phyloP scores from a whole-genome alignment of 768 basidiomycete species.

The Phylloporus arenicola region DNA sequence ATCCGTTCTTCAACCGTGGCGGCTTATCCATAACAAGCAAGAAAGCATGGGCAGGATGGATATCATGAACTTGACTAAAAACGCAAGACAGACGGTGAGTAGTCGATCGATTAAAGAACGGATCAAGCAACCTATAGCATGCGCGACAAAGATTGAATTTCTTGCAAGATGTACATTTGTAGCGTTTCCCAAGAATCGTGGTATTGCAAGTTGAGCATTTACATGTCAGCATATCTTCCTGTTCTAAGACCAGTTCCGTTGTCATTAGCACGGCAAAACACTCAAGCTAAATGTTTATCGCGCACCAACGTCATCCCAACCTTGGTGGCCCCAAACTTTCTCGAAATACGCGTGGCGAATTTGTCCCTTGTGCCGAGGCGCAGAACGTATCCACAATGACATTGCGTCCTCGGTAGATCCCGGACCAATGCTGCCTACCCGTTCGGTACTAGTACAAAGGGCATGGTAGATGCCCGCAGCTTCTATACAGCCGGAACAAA shows the following conservation, averaged over 20 bases:
- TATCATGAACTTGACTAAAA: conserved; percentile 78
- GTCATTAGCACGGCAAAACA: not conserved
- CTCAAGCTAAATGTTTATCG: conserved; percentile 8
- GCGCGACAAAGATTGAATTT: conserved; percentile 78
- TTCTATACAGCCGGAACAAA: conserved; percentile 79
- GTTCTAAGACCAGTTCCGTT: conserved; percentile 44
- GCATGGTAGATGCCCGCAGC: conserved; percentile 75
- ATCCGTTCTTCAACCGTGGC: conserved; percentile 35
- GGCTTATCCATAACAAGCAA: conserved; percentile 68
- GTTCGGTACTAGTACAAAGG: conserved; percentile 46
- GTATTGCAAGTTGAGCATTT: conserved; percentile 81
- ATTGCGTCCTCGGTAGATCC: conserved; percentile 49
- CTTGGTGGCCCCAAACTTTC: conserved; percentile 75
- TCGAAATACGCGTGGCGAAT: conserved; percentile 82
- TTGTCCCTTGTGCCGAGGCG: conserved; percentile 68
- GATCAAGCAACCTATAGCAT: conserved; percentile 62
- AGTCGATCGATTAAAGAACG: not conserved
- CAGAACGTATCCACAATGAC: conserved; percentile 60
- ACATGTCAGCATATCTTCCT: conserved; percentile 57
- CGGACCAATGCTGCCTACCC: conserved; percentile 17
- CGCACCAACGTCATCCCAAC: conserved; percentile 89
- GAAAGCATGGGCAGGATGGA: conserved; percentile 88
- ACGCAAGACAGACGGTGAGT: not conserved
- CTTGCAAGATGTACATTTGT: conserved; percentile 79
- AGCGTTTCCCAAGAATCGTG: conserved; percentile 56